Evolutionary conservation across 768 basidiomycete genomes (phyloP).

Genomic region (Arthromyces matolae): DNA sequence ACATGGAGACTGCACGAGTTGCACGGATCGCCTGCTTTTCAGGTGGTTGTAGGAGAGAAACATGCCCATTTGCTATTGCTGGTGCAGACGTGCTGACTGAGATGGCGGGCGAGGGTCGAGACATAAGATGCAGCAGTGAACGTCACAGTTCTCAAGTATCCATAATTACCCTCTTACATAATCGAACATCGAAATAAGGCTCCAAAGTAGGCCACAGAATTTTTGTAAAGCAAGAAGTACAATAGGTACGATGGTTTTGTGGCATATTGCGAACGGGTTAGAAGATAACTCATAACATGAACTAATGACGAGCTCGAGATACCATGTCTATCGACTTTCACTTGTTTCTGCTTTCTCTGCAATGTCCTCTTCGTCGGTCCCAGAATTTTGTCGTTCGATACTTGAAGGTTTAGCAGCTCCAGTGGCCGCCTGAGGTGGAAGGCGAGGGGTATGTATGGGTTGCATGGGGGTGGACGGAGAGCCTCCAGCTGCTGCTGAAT

Average conservation of each 20-base stretch:
- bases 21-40: slow-evolving; percentile 9
- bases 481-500: slow-evolving; percentile 43
- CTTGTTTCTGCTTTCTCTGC: slow-evolving; percentile 29
- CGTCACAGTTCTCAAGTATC: slow-evolving; percentile 7
- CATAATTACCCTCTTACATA: slow-evolving; percentile 14
- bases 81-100: slow-evolving; percentile 17
- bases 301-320: slow-evolving; percentile 5
- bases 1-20: slow-evolving; percentile 12
- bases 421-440: slow-evolving; percentile 30
- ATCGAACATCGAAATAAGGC: not conserved
- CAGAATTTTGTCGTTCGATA: slow-evolving; percentile 33
- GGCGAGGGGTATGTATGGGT: slow-evolving; percentile 25
- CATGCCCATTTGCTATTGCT: slow-evolving; percentile 21
- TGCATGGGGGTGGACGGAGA: slow-evolving; percentile 30
- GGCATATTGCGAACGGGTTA: too few relatives aligned
- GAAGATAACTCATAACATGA: slow-evolving; percentile 8
- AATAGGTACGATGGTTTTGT: too few relatives aligned
- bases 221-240: slow-evolving; percentile 9
- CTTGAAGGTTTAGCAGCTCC: slow-evolving; percentile 17
- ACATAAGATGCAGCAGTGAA: slow-evolving; percentile 17
- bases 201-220: not conserved
- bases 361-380: slow-evolving; percentile 30
- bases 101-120: slow-evolving; percentile 22
- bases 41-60: slow-evolving; percentile 12
- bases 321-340: slow-evolving; percentile 23